phyloP scores from a whole-genome alignment of 805 yeast genomes.

The Metschnikowia reukaufii region DNA sequence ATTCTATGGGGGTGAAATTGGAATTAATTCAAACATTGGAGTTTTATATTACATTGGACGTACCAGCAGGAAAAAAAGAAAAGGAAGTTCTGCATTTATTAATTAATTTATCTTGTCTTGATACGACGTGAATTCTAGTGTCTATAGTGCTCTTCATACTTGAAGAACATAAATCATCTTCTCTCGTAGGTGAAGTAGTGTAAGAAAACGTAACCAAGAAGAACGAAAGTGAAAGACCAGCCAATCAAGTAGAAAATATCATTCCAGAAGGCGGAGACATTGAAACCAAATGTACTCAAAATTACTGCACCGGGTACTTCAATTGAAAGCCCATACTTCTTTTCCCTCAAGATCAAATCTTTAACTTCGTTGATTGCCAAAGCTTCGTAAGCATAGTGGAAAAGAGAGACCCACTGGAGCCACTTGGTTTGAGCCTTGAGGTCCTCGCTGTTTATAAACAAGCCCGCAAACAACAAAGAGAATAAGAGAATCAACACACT shows the following conservation, averaged over 20 bases:
- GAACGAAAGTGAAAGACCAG: conserved; percentile 57
- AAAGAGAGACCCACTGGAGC: conserved; percentile 82
- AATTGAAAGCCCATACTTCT: conserved; percentile 88
- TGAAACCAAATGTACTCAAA: conserved; percentile 90
- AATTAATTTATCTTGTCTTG: background rate
- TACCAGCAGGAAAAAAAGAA: too few relatives aligned
- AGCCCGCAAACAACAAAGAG: conserved; percentile 88
- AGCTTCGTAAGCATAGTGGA: conserved; percentile 96
- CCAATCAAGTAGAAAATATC: conserved; percentile 63
- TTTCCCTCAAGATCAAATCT: conserved; percentile 78
- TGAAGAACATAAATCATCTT: conserved; percentile 37
- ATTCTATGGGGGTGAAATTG: too few relatives aligned
- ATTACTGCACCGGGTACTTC: conserved; percentile 98
- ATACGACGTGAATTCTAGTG: background rate
- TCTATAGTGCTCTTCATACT: background rate
- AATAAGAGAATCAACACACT: conserved; percentile 83
- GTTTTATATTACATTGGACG: too few relatives aligned
- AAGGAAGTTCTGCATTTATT: too few relatives aligned
- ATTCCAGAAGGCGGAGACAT: conserved; percentile 68
- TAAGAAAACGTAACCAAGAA: conserved; percentile 73
- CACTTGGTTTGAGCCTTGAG: conserved; percentile 56
- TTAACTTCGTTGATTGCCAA: conserved; percentile 89
- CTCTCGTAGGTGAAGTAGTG: conserved; percentile 74
- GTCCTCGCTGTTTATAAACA: conserved; percentile 81
- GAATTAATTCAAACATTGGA: too few relatives aligned